A percentile compares a stretch with the other conserved stretches of the same genome.
phyloP scores from a whole-genome alignment of 2,329 filamentous ascomycete genomes.

The Xylariales sp. region DNA sequence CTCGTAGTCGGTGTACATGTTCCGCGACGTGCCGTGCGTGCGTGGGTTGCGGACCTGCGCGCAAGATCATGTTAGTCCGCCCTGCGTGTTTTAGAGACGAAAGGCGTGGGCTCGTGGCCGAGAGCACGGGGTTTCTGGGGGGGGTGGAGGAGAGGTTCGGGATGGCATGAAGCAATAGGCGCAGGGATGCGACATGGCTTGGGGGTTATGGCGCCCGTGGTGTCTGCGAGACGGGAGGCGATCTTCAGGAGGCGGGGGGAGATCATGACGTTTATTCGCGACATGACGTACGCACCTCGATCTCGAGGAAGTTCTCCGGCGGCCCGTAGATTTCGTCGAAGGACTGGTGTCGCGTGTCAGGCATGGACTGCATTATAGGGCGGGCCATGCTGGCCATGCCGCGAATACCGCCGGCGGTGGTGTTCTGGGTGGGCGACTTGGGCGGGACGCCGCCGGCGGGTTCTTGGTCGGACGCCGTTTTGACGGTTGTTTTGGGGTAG shows the following conservation, averaged over 20 bases:
- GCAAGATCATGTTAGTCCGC: conserved; percentile 6
- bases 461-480: conserved; percentile 47
- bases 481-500: conserved; percentile 40
- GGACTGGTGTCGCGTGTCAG: conserved; percentile 85
- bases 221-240: neutral
- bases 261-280: neutral
- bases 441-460: conserved; percentile 39
- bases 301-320: conserved; percentile 98
- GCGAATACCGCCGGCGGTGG: conserved; percentile 29
- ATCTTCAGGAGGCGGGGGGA: neutral
- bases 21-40: conserved; percentile 92
- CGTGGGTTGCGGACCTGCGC: conserved; percentile 88
- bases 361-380: conserved; percentile 73
- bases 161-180: neutral
- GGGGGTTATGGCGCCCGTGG: neutral
- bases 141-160: no score
- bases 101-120: neutral
- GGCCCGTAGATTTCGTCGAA: conserved; percentile 99
- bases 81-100: neutral
- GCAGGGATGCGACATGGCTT: neutral
- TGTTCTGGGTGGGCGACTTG: conserved; percentile 39
- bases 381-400: conserved; percentile 55
- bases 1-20: conserved; percentile 99
- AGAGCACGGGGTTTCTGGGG: neutral
- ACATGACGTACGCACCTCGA: conserved; percentile 74